Conservation (phyloP, 2,329 filamentous ascomycete species). For the Pyricularia pennisetigena region DNA sequence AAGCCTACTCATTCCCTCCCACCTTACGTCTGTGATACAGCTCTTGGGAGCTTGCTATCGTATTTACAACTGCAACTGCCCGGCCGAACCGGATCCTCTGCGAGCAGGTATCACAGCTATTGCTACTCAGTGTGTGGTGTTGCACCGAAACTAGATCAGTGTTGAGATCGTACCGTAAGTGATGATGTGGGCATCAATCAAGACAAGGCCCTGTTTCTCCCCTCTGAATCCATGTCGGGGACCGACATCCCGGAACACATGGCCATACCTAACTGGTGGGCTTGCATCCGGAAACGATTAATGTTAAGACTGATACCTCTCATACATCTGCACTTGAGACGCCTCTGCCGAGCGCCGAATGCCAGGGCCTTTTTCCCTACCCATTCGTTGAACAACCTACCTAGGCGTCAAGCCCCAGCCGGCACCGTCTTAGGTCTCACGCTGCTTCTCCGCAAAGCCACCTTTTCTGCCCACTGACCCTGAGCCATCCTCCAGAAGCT, state of each 20-base stretch:
- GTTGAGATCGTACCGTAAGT: background rate
- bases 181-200: background rate
- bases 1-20: background rate
- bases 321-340: background rate
- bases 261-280: background rate
- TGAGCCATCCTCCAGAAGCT: background rate
- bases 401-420: conserved; percentile 1
- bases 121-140: background rate
- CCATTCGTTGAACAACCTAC: background rate
- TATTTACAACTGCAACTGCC: background rate
- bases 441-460: background rate
- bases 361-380: background rate
- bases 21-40: background rate
- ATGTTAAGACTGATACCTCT: background rate
- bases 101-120: background rate
- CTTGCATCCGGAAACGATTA: background rate
- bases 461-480: background rate
- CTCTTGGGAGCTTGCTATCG: background rate
- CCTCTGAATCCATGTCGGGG: background rate
- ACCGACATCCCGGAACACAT: background rate
- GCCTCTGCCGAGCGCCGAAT: conserved; percentile 1
- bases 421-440: background rate
- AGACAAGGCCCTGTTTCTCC: background rate
- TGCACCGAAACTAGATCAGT: background rate
- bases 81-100: background rate